These are phyloP conservation scores for Cryptococcus sp. DNA, from an alignment of 1,284 basidiomycete genomes.

Conservation along the genomic window DNA sequence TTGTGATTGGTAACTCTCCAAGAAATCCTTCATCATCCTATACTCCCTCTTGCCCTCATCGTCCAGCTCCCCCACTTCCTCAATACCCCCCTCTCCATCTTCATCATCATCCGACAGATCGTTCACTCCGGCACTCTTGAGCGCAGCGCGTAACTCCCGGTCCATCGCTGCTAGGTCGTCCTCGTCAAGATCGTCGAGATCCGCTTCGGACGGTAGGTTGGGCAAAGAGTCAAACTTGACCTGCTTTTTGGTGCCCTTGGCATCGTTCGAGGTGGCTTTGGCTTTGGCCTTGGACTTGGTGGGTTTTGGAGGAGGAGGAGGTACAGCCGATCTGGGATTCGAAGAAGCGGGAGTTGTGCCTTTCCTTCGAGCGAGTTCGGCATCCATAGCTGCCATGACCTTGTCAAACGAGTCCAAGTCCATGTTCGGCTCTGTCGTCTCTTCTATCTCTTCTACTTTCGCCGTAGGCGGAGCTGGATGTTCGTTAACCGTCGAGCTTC, in stretches of 20 bases:
- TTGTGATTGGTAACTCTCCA: constrained; percentile 90
- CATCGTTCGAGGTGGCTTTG: neutral
- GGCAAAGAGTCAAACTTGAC: constrained; percentile 19
- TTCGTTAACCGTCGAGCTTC: neutral
- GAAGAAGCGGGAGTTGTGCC: neutral
- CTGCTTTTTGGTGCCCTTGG: neutral
- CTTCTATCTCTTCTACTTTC: neutral
- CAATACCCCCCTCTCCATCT: constrained; percentile 39
- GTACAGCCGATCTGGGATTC: constrained; percentile 1
- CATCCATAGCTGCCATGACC: constrained; percentile 92
- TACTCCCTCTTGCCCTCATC: constrained; percentile 62
- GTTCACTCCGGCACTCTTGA: constrained; percentile 36
- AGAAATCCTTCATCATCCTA: constrained; percentile 85
- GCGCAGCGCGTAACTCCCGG: constrained; percentile 5
- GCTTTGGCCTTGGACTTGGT: neutral
- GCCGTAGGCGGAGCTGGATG: neutral
- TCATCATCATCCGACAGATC: constrained; percentile 54
- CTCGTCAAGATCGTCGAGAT: constrained; percentile 51
- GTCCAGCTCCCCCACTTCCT: constrained; percentile 34
- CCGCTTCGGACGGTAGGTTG: constrained; percentile 38
- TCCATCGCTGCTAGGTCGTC: constrained; percentile 26
- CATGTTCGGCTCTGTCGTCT: constrained; percentile 47
- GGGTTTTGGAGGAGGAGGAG: neutral
- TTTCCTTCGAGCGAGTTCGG: constrained; percentile 55
- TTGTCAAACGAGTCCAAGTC: constrained; percentile 85